phyloP scores from a whole-genome alignment of 768 basidiomycete genomes.

The Russula griseocarnosa region DNA sequence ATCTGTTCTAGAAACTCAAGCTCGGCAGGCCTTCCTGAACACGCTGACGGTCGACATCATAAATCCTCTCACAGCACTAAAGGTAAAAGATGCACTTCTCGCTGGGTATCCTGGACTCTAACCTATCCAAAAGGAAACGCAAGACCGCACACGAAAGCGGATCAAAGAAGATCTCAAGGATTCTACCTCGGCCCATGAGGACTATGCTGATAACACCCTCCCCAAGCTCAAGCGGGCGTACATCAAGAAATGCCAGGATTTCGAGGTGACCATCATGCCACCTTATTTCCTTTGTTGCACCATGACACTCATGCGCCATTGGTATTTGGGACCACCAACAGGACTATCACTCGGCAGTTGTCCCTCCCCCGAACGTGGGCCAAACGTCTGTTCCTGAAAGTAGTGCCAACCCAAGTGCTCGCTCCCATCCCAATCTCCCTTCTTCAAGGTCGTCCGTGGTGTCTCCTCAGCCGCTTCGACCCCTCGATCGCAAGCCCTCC shows the following conservation, averaged over 20 bases:
- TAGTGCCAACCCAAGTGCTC: constrained; percentile 39
- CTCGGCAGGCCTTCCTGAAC: constrained; percentile 71
- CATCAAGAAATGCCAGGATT: constrained; percentile 79
- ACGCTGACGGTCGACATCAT: constrained; percentile 74
- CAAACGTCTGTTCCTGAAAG: constrained; percentile 34
- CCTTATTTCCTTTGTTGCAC: not conserved
- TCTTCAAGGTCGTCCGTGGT: constrained; percentile 54
- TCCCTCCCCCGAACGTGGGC: constrained; percentile 36
- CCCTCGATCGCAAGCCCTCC: constrained; percentile 71
- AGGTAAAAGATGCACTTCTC: constrained; percentile 41
- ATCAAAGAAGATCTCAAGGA: constrained; percentile 89
- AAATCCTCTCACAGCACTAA: constrained; percentile 59
- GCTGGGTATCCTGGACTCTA: not conserved
- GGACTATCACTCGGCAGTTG: constrained; percentile 63
- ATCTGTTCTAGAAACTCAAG: constrained; percentile 62
- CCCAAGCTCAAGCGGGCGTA: constrained; percentile 80
- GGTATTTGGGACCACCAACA: constrained; percentile 32
- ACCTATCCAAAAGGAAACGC: constrained; percentile 59
- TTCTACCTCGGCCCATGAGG: constrained; percentile 69
- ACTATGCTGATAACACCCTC: constrained; percentile 73
- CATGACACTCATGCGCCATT: not conserved
- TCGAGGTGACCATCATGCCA: constrained; percentile 53
- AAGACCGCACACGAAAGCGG: constrained; percentile 86
- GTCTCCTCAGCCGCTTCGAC: constrained; percentile 69
- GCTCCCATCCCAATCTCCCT: constrained; percentile 45